These are phyloP conservation scores for Penicillium fuscoglaucum DNA, from an alignment of 2,329 filamentous ascomycete genomes.

Conservation along the genomic window DNA sequence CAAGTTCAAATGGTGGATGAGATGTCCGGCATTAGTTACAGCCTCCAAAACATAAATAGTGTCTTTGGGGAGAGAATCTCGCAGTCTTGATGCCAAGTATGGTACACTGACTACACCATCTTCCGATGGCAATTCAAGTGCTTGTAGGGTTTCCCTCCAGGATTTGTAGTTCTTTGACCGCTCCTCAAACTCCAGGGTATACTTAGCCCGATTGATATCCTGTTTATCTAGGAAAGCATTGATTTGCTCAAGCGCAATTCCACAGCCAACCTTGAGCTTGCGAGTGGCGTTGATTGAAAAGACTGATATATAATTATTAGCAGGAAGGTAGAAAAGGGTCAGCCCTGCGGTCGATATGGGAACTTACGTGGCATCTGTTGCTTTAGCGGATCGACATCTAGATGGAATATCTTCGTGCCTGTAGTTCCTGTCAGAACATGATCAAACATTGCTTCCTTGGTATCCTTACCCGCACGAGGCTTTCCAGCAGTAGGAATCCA, in stretches of 20 bases:
- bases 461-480: constrained; percentile 37
- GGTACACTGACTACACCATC: constrained; percentile 48
- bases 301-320: constrained; percentile 30
- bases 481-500: constrained; percentile 77
- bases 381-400: constrained; percentile 67
- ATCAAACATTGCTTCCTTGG: accelerated
- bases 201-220: background rate
- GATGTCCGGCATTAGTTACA: constrained; percentile 63
- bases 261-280: constrained; percentile 42
- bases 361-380: constrained; percentile 71
- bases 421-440: constrained; percentile 27
- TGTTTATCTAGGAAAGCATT: constrained; percentile 35
- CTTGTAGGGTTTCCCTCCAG: constrained; percentile 11
- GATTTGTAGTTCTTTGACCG: constrained; percentile 9
- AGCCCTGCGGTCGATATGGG: constrained; percentile 44
- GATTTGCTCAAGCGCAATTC: constrained; percentile 51
- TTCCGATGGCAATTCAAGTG: constrained; percentile 5
- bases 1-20: constrained; percentile 27
- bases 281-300: constrained; percentile 51
- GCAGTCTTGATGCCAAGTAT: constrained; percentile 55
- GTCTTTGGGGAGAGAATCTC: constrained; percentile 57
- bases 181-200: constrained; percentile 7
- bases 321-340: background rate
- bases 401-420: constrained; percentile 61
- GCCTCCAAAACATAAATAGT: constrained; percentile 75